These are phyloP conservation scores for Diddensiella santjacobensis DNA, from an alignment of 805 yeast species.

Conservation along the genomic window DNA sequence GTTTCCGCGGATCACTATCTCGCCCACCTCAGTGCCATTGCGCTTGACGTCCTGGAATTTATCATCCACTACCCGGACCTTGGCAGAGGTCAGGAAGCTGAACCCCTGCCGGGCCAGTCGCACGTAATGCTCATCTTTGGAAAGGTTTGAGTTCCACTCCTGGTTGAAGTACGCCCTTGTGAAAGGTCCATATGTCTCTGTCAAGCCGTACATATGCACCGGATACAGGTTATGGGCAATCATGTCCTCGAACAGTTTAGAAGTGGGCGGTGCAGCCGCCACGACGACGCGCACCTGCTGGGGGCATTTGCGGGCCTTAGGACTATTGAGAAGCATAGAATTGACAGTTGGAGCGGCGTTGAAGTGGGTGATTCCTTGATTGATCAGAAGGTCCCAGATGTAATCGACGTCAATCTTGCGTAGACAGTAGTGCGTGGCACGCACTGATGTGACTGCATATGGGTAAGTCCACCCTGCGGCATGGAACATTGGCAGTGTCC, in stretches of 20 bases:
- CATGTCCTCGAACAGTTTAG: constrained; percentile 34
- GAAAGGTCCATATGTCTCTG: constrained; percentile 38
- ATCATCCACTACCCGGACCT: constrained; percentile 28
- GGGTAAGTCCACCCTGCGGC: constrained; percentile 39
- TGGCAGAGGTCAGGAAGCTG: constrained; percentile 30
- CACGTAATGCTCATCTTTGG: constrained; percentile 26
- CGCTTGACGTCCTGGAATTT: constrained; percentile 26
- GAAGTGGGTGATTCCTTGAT: constrained; percentile 31
- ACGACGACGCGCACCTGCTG: constrained; percentile 32
- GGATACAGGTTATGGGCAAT: constrained; percentile 31
- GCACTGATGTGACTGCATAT: constrained; percentile 36
- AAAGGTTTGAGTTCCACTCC: constrained; percentile 29
- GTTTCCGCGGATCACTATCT: constrained; percentile 34
- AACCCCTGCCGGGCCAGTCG: constrained; percentile 35
- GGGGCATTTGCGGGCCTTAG: constrained; percentile 28
- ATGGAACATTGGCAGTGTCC: constrained; percentile 39
- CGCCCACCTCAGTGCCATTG: constrained; percentile 35
- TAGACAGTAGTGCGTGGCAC: constrained; percentile 36
- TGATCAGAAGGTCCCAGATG: constrained; percentile 32
- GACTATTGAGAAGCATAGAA: constrained; percentile 31
- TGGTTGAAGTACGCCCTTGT: constrained; percentile 31
- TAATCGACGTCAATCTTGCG: constrained; percentile 33
- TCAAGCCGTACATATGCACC: constrained; percentile 36
- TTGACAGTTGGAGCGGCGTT: constrained; percentile 39
- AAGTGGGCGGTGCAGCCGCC: constrained; percentile 38